phyloP scores from a whole-genome alignment of 768 basidiomycete genomes.

The Leccinum variicolor region DNA sequence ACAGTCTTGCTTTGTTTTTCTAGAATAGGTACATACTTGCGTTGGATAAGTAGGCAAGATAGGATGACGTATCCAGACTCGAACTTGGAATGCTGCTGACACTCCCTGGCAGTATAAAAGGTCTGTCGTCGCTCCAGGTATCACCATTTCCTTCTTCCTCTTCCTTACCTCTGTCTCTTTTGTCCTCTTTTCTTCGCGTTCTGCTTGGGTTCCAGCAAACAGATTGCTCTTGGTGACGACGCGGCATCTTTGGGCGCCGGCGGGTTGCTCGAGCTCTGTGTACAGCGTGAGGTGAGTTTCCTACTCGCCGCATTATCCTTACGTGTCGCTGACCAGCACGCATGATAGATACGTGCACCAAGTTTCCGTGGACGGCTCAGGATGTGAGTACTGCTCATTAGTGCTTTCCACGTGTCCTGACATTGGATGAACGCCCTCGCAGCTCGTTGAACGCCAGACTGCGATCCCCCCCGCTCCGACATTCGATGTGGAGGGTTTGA shows the following conservation, averaged over 20 bases:
- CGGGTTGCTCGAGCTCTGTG: neutral
- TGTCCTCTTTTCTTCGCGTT: neutral
- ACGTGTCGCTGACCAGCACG: neutral
- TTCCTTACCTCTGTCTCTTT: neutral
- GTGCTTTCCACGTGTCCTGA: neutral
- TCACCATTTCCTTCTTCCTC: neutral
- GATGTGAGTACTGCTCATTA: conserved; percentile 43
- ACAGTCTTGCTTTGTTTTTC: neutral
- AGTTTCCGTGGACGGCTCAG: conserved; percentile 32
- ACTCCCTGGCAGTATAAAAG: neutral
- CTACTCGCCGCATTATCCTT: neutral
- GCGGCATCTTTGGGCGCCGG: neutral
- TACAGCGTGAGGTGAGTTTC: neutral
- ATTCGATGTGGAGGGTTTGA: neutral
- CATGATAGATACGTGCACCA: neutral
- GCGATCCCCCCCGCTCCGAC: neutral
- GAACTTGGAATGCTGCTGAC: neutral
- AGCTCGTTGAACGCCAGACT: conserved; percentile 52
- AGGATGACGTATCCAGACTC: neutral
- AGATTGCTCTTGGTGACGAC: neutral
- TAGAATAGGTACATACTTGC: neutral
- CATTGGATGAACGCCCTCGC: neutral
- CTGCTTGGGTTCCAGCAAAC: neutral
- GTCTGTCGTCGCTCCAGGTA: neutral
- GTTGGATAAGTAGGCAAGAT: neutral